Base-by-base conservation (phyloP, 805 yeast species). In the Candida schatavii region DNA sequence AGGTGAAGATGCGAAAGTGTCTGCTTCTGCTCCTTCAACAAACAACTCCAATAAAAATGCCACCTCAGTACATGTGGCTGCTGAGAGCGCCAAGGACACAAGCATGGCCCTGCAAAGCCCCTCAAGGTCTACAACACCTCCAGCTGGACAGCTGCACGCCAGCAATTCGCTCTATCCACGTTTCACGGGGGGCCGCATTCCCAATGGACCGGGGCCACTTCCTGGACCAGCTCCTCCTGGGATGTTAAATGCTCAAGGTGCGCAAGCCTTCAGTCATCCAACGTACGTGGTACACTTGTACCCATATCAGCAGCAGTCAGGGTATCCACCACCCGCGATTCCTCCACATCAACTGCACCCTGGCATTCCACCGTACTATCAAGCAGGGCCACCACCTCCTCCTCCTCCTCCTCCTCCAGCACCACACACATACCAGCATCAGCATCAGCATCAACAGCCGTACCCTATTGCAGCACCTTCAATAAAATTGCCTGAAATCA, bases 201-300 rank as follows among this genome's bases (percentile, higher is more conserved):
- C 72, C 19, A 65, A 67, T 48, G 72, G 71, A 2, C 73, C 72
- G 0, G 72, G 72, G 2, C 72, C 72, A 1, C 51, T 66, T 10
- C 73, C 72, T 0, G 71, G 71, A 1, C 73, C 74, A 3, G 67
- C 70, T 3, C 69, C 70, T 18, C 49, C 54, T 19, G 43, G 43
- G n/a, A 37, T 40, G 28, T 31, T 37, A 17, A 37, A 42, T 27
- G 14, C 41, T 5, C 37, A 15, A 13, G 18, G 11, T 9, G 11
- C 15, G 11, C 21, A 15, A 15, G 15, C 20, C 18, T 31, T 17
- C 35, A 5, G 20, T 11, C 35, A 15, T 4, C 35, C 15, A 17
- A 15, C 35, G 11, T 31, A 31, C 19, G 11, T 17, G 15, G 35
- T 15, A 15, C 35, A 29, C 6, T 13, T 11, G 17, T 14, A 29